Evolutionary conservation across 805 yeast genomes (phyloP), one percentile per base, ranked within the genome.

Genomic region (Gaillardinia entomophila): DNA sequence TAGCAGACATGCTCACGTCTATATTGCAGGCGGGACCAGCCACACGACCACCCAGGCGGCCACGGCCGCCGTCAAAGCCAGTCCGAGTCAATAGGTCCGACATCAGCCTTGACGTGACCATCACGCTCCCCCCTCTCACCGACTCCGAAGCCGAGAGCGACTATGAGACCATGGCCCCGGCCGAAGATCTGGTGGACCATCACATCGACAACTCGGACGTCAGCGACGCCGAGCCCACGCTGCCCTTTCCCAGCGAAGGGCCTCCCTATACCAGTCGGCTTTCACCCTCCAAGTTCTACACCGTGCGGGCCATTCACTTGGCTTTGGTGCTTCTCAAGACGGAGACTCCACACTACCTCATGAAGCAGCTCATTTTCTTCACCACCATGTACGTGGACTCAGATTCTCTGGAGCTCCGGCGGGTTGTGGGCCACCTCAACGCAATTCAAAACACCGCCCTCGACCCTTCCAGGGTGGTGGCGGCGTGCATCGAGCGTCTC

Each of bases 271-370:
- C 11, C 11, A 27, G 7, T 19, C 30, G 33, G 12, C 16, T 39
- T 1, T 31, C 41, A 6, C 18, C 34, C 2, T 27, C 36, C 2
- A 35, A 46, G 15, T 46, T 37, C 30, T 38, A 38, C 15, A 28
- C 32, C 4, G 19, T 42, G 3, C 29, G 42, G 2, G 44, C 62
- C 1, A 33, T 41, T 1, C 41, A 41, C 29, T 41, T 46, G 8
- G 20, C 51, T 4, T 29, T 33, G 23, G 41, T 60, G 10, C 32
- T 59, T n/a, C 28, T 44, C 13, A 32, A 33, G 4, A 66, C 64
- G 1, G 65, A 58, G 30, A 44, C 63, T 6, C 54, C 56, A 1
- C 23, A 38, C 6, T 47, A 36, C 30, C 48, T 60, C 14, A 40
- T 46, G 15, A 53, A 52, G 25, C 49, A 46, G 10, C 45, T 61